Evolutionary conservation across 805 yeast genomes (phyloP).

Genomic region (Ogataea trehalophila): DNA sequence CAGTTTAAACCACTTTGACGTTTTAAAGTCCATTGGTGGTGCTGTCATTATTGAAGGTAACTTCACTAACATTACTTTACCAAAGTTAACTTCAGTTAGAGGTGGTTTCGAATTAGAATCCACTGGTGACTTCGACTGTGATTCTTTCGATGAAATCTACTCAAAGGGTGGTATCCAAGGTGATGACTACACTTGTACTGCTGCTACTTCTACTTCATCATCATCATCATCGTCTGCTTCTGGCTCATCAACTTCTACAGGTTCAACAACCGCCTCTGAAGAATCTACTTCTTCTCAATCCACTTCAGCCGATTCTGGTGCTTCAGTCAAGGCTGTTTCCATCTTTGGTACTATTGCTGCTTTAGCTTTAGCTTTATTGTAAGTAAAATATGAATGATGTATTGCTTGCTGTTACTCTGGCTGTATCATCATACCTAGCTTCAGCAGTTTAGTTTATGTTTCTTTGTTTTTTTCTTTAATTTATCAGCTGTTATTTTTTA

Average conservation of each 20-base stretch:
- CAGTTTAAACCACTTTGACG: slow-evolving; percentile 66
- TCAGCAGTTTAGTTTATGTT: background rate
- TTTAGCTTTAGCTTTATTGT: slow-evolving; percentile 46
- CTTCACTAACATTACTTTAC: slow-evolving; percentile 75
- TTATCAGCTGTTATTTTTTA: background rate
- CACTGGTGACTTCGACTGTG: slow-evolving; percentile 75
- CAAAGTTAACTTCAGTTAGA: slow-evolving; percentile 67
- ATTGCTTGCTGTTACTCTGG: background rate
- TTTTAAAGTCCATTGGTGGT: slow-evolving; percentile 76
- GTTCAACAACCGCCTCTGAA: slow-evolving; percentile 30
- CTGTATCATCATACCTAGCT: background rate
- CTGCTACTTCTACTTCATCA: slow-evolving; percentile 49
- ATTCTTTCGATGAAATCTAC: slow-evolving; percentile 66
- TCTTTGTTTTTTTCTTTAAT: background rate
- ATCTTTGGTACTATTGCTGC: slow-evolving; percentile 47
- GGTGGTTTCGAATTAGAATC: slow-evolving; percentile 91
- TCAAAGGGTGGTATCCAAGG: slow-evolving; percentile 83
- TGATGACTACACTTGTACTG: slow-evolving; percentile 69
- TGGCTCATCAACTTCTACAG: slow-evolving; percentile 22
- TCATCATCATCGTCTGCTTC: slow-evolving; percentile 30
- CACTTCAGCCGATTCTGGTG: slow-evolving; percentile 29
- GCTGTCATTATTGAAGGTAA: slow-evolving; percentile 78
- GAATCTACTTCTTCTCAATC: slow-evolving; percentile 30
- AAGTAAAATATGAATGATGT: slow-evolving; percentile 19
- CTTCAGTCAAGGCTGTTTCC: slow-evolving; percentile 31